A percentile compares a stretch with the other conserved stretches of the same genome.
Conservation (phyloP, 331 rosid genomes). For the Quercus lobata region DNA sequence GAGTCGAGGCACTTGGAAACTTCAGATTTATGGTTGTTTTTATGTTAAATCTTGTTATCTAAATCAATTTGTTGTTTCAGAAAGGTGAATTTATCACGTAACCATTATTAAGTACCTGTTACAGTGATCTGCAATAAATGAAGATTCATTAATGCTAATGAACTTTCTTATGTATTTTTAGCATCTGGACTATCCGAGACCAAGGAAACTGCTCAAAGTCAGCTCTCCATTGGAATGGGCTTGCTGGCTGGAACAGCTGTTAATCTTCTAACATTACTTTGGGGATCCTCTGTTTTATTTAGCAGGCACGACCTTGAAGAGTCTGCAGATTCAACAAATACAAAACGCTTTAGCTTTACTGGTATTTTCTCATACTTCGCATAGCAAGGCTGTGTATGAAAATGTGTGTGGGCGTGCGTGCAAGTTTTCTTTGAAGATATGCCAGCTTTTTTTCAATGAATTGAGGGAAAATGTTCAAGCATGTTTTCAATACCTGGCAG, state of each 20-base stretch:
- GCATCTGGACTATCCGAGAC: slow-evolving; percentile 93
- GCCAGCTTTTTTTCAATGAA: too few relatives aligned
- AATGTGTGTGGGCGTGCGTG: too few relatives aligned
- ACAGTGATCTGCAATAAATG: too few relatives aligned
- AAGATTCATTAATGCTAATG: background rate
- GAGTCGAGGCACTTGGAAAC: background rate
- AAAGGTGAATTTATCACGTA: too few relatives aligned
- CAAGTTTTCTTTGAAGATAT: too few relatives aligned
- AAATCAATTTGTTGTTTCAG: background rate
- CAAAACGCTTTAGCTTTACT: too few relatives aligned
- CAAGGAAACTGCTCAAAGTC: slow-evolving; percentile 71
- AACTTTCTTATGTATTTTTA: slow-evolving; percentile 9
- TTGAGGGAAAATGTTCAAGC: too few relatives aligned
- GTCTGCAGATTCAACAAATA: too few relatives aligned
- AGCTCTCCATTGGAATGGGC: slow-evolving; percentile 90
- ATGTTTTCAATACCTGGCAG: too few relatives aligned
- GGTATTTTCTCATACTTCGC: too few relatives aligned
- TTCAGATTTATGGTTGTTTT: background rate
- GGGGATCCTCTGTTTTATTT: slow-evolving; percentile 88
- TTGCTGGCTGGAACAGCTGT: slow-evolving; percentile 91
- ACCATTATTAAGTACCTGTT: too few relatives aligned
- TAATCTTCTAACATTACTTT: slow-evolving; percentile 73
- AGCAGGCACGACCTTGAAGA: slow-evolving; percentile 25
- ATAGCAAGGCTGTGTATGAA: too few relatives aligned
- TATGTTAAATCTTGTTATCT: slow-evolving; percentile 1